Base-by-base conservation (phyloP, 192 early-diverging fungal species). In the Obelidium mucronatum region DNA sequence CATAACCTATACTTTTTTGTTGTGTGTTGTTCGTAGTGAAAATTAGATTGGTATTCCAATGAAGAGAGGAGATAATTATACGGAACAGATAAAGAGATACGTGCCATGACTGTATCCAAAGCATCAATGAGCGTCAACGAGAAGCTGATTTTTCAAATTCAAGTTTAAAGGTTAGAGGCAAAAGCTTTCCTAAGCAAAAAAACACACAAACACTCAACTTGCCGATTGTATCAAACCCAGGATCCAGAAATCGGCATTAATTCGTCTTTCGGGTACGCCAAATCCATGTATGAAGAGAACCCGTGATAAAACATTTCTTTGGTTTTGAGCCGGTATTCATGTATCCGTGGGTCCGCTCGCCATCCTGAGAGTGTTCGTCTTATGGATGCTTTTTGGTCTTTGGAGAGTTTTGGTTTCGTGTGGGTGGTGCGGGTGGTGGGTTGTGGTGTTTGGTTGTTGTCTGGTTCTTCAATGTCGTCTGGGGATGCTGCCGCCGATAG, bases 201-300 rank as follows among this genome's bases (percentile, higher is more conserved):
- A 2, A 63, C 26, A 28, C 74, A 15, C n/a, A n/a, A n/a, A n/a
- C n/a, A n/a, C n/a, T n/a, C n/a, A 1, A 78, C 76, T 78, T 78
- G 28, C 78, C 78, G 30, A 80, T 34, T 22, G 74, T 76, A 44
- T 80, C 66, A 42, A 89, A 83, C 2, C 94, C 94, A 15, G n/a
- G 24, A 78, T 78, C 95, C 96, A 11, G 85, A 73, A 13, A 96
- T 79, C 6, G 95, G 94, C 55, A 93, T 90, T 26, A 96, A 81
- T 86, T 95, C 94, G 73, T 96, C 95, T 40, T 86, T 85, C 1
- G 95, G 95, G 82, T 90, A 96, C 1, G 91, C 95, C 64, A 90
- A 72, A 51, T 88, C 67, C 83, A 94, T 88, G 70, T 96, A 96
- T 5, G 86, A 88, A 39, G 90, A 79, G 65, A 90, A 94, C 26